These are phyloP conservation scores for Shiraia sp. DNA, from an alignment of 2,329 filamentous ascomycete genomes.

Conservation along the genomic window DNA sequence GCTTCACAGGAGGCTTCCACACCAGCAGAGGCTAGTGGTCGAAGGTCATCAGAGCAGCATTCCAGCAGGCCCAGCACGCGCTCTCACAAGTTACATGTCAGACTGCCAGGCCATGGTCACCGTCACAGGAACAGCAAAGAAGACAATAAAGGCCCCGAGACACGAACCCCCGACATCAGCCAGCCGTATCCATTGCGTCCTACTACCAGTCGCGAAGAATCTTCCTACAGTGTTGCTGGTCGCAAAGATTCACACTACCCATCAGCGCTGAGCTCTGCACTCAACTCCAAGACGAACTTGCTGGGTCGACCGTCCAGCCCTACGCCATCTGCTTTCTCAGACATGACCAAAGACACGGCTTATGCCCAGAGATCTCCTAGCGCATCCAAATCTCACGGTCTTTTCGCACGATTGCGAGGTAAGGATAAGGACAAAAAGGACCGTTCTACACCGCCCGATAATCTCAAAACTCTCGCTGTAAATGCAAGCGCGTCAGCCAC, in stretches of 20 bases:
- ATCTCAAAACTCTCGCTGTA: conserved; percentile 43
- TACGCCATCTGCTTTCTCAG: conserved; percentile 73
- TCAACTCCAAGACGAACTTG: conserved; percentile 55
- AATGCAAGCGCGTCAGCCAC: conserved; percentile 40
- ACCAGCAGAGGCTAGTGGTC: conserved; percentile 39
- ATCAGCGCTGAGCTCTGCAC: conserved; percentile 52
- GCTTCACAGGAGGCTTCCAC: conserved; percentile 27
- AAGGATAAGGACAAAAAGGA: conserved; percentile 54
- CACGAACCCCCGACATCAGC: conserved; percentile 40
- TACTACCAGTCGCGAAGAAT: conserved; percentile 76
- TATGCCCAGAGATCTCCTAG: conserved; percentile 59
- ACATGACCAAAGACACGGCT: conserved; percentile 52
- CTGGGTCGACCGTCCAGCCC: conserved; percentile 75
- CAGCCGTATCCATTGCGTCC: conserved; percentile 65
- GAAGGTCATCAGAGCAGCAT: conserved; percentile 41
- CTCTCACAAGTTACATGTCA: conserved; percentile 58
- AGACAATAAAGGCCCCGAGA: conserved; percentile 48
- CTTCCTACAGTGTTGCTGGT: conserved; percentile 58
- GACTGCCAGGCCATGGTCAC: conserved; percentile 65
- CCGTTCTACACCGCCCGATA: conserved; percentile 36
- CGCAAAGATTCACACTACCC: conserved; percentile 53
- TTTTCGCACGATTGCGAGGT: conserved; percentile 59
- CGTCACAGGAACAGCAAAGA: conserved; percentile 70
- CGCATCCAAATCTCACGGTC: conserved; percentile 54
- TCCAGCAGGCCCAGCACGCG: conserved; percentile 59